These are phyloP conservation scores for Apiospora sp. DNA, from an alignment of 2,329 filamentous ascomycete genomes.

Conservation along the genomic window DNA sequence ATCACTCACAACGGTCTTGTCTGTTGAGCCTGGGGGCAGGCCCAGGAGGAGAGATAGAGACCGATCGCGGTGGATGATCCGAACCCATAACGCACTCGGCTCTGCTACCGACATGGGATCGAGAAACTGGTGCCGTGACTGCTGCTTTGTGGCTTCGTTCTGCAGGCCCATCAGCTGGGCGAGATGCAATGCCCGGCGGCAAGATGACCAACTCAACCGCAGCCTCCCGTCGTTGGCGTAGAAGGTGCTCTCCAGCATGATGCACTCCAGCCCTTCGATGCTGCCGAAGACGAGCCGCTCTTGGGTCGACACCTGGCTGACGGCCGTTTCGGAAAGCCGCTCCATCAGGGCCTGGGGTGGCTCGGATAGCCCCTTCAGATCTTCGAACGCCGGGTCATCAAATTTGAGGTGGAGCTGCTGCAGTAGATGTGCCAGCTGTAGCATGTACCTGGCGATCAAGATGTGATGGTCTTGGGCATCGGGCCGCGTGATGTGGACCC, in stretches of 20 bases:
- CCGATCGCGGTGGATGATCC: slow-evolving; percentile 51
- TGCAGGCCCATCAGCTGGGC: slow-evolving; percentile 7
- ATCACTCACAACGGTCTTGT: background rate
- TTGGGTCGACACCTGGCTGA: background rate
- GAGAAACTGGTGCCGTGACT: slow-evolving; percentile 32
- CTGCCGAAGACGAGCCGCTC: background rate
- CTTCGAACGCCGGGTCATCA: background rate
- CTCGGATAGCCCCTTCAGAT: background rate
- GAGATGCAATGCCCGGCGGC: background rate
- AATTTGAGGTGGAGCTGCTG: background rate
- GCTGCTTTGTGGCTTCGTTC: background rate
- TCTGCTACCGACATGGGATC: slow-evolving; percentile 37
- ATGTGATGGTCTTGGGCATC: background rate
- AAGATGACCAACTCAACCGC: background rate
- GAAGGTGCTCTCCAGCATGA: background rate
- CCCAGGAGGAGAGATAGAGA: slow-evolving; percentile 54
- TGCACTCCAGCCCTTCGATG: slow-evolving; percentile 3
- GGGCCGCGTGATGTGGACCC: slow-evolving; percentile 24
- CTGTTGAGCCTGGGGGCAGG: slow-evolving; percentile 45
- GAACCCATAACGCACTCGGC: slow-evolving; percentile 50
- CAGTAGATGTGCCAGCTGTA: background rate
- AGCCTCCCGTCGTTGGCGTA: background rate
- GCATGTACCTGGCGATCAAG: slow-evolving; percentile 1
- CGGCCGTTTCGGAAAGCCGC: background rate
- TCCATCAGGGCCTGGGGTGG: background rate